Evolutionary conservation across 306 rosid species (phyloP), one percentile per base, ranked within the genome.

Genomic region (Argentina anserina): DNA sequence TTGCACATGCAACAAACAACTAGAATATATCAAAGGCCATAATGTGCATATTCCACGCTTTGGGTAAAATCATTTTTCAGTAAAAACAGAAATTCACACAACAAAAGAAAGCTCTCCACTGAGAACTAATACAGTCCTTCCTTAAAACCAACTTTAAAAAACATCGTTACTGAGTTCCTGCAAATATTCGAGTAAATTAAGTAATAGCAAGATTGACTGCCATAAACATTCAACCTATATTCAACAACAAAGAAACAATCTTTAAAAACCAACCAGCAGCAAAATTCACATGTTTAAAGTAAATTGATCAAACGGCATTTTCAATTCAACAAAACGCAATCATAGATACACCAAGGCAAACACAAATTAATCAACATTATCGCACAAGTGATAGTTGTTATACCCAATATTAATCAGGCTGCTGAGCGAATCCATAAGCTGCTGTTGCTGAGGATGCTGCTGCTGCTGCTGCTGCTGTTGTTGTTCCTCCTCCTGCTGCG

Each of bases 321-420:
- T 0, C 21, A 9, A 15, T 60, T 7, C 9, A 2, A 28, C 0
- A 3, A 28, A 58, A 58, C 13, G 28, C 36, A 52, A 28, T 28
- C 20, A 5, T 28, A 58, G 29, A 14, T 25, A 39, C 47, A 65
- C 20, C 41, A 55, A 17, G 2, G 18, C 12, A 47, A 47, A 46
- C 23, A 40, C 31, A 74, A 50, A 28, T 2, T 41, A 78, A 67
- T 41, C 37, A 41, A 37, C 40, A 18, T 40, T 15, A 29, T 39
- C 20, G 4, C 6, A 11, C 2, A 34, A n/a, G 78, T 26, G 26
- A 70, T 43, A 21, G 66, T 56, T 43, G 33, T 36, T 81, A 77
- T 86, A 95, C 99, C 99, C 97, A 29, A 95, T 79, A 78, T 95
- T 91, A 60, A 95, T 91, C 43, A 95, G 90, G 84, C 85, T 92